These are phyloP conservation scores for Zea mays DNA, from an alignment of 176 grass and related monocot genomes.

Conservation along the genomic window Zm-B73-REFERENCE-NAM-5.0 NC_050096.1:153465001-153465500, in stretches of 20 bases:
- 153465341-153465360: too few relatives aligned
- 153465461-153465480: too few relatives aligned
- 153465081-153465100: constrained; percentile 63
- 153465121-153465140: constrained; percentile 90
- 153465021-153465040: too few relatives aligned
- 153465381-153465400: too few relatives aligned
- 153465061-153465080: background rate
- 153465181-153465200: constrained; percentile 87
- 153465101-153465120: constrained; percentile 80
- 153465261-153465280: constrained; percentile 53
- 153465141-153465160: constrained; percentile 71
- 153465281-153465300: background rate
- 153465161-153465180: constrained; percentile 84
- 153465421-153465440: too few relatives aligned
- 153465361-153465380: too few relatives aligned
- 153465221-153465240: constrained; percentile 74
- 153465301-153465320: too few relatives aligned
- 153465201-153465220: constrained; percentile 82
- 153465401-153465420: too few relatives aligned
- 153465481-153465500: too few relatives aligned
- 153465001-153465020: background rate
- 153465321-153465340: too few relatives aligned
- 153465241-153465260: constrained; percentile 81
- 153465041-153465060: background rate
- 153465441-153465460: too few relatives aligned